Conservation (phyloP, 768 basidiomycete species). For the Leccinum fibrillosum region DNA sequence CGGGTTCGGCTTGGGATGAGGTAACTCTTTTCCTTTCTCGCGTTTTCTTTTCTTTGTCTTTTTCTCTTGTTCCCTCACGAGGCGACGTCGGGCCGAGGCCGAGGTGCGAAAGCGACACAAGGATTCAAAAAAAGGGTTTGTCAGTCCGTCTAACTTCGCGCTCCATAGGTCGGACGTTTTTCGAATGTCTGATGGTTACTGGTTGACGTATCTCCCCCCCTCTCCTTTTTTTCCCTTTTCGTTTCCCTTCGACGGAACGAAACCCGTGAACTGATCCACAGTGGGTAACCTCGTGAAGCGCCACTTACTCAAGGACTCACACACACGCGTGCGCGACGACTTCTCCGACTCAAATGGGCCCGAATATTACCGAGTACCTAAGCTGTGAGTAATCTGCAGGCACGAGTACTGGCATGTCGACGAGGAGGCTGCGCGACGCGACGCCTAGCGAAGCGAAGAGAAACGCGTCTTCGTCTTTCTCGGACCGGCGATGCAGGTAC, state of each 20-base stretch:
- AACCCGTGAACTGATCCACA: not conserved
- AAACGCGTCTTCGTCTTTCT: not conserved
- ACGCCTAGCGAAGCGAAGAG: not conserved
- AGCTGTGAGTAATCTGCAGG: not conserved
- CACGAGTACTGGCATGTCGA: not conserved
- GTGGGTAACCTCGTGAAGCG: not conserved
- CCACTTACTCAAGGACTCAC: not conserved
- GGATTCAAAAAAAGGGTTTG: not conserved
- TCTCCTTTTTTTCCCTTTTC: not conserved
- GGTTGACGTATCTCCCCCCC: not conserved
- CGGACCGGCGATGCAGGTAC: not conserved
- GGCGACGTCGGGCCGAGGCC: not conserved
- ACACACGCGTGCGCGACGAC: not conserved
- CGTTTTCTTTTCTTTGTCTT: not conserved
- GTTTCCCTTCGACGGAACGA: not conserved
- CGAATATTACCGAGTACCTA: not conserved
- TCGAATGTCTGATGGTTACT: not conserved
- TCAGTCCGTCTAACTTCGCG: not conserved
- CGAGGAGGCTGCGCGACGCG: not conserved
- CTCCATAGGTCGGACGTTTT: not conserved
- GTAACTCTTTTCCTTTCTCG: not conserved
- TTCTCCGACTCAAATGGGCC: not conserved
- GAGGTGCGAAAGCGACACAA: not conserved
- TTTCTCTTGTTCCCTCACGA: not conserved
- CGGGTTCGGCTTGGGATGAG: not conserved